Conservation (phyloP, 2,329 filamentous ascomycete genomes). For the Epichloe baconii region DNA sequence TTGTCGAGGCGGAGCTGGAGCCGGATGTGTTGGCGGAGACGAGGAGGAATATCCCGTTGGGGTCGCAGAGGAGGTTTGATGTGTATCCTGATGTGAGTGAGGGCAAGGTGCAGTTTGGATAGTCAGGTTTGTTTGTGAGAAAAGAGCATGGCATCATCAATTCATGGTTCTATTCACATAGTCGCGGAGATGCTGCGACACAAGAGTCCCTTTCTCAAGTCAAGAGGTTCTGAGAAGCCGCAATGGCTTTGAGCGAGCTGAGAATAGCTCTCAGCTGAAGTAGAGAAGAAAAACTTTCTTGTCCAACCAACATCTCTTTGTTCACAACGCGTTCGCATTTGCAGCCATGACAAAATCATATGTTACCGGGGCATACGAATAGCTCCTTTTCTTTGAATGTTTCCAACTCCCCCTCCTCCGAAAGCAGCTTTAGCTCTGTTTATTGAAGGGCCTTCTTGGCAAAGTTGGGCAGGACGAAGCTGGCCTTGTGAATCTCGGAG, state of each 20-base stretch:
- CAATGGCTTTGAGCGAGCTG: neutral
- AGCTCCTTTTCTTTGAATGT: neutral
- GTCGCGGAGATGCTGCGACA: neutral
- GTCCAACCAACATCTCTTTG: neutral
- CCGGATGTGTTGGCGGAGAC: slow-evolving; percentile 58
- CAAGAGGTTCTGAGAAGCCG: neutral
- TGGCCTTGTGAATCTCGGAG: slow-evolving; percentile 87
- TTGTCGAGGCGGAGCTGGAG: slow-evolving; percentile 60
- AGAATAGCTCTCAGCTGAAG: neutral
- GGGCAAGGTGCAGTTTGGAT: slow-evolving; percentile 31
- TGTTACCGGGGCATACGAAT: neutral
- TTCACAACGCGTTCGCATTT: neutral
- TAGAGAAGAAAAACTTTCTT: neutral
- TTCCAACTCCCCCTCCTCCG: neutral
- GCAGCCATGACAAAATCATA: neutral
- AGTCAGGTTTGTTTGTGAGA: slow-evolving; percentile 10
- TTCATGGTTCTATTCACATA: neutral
- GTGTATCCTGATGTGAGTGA: slow-evolving; percentile 83
- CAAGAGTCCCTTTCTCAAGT: neutral
- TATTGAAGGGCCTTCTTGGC: slow-evolving; percentile 62
- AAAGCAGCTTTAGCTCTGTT: slow-evolving; percentile 11
- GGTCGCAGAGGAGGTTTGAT: slow-evolving; percentile 79
- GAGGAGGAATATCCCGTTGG: slow-evolving; percentile 72
- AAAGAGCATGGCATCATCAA: neutral
- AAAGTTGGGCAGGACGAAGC: slow-evolving; percentile 88